phyloP scores from a whole-genome alignment of 306 rosid species.

The Medicago arabica region DNA sequence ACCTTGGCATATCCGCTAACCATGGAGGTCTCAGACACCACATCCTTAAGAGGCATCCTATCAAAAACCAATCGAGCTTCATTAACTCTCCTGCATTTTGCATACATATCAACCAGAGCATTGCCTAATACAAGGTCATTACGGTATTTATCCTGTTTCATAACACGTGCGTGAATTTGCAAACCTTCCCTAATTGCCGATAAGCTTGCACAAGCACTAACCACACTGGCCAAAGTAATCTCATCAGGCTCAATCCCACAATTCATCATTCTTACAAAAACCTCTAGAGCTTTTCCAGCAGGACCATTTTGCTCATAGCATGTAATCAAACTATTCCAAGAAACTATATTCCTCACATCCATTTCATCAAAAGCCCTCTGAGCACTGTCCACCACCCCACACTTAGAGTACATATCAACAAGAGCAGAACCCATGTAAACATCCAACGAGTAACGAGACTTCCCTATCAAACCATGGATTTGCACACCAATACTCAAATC shows the following conservation, averaged over 20 bases:
- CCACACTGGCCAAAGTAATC: slow-evolving; percentile 67
- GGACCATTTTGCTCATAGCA: slow-evolving; percentile 74
- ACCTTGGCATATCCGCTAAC: slow-evolving; percentile 65
- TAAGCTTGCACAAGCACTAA: slow-evolving; percentile 64
- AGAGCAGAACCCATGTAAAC: slow-evolving; percentile 66
- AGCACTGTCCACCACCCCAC: slow-evolving; percentile 56
- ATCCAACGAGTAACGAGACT: slow-evolving; percentile 43
- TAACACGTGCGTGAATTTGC: slow-evolving; percentile 58
- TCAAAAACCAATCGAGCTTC: slow-evolving; percentile 60
- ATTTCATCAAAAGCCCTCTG: slow-evolving; percentile 60
- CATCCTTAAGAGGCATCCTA: slow-evolving; percentile 59
- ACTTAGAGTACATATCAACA: slow-evolving; percentile 63
- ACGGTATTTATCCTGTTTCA: slow-evolving; percentile 48
- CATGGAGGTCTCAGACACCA: slow-evolving; percentile 68
- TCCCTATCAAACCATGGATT: slow-evolving; percentile 57
- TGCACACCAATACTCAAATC: slow-evolving; percentile 57
- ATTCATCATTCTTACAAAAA: slow-evolving; percentile 60
- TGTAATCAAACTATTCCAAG: slow-evolving; percentile 72
- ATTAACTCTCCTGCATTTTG: slow-evolving; percentile 56
- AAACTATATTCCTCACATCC: slow-evolving; percentile 57
- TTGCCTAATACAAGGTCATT: slow-evolving; percentile 60
- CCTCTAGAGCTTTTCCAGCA: slow-evolving; percentile 52
- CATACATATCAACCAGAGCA: slow-evolving; percentile 71
- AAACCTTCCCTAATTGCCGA: slow-evolving; percentile 58
- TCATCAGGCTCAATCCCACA: slow-evolving; percentile 58